Percentiles rank a stretch among this genome's conserved stretches.
Evolutionary conservation across 371 early-diverging fungal genomes (phyloP).

Genomic region (Saksenaea oblongispora): DNA sequence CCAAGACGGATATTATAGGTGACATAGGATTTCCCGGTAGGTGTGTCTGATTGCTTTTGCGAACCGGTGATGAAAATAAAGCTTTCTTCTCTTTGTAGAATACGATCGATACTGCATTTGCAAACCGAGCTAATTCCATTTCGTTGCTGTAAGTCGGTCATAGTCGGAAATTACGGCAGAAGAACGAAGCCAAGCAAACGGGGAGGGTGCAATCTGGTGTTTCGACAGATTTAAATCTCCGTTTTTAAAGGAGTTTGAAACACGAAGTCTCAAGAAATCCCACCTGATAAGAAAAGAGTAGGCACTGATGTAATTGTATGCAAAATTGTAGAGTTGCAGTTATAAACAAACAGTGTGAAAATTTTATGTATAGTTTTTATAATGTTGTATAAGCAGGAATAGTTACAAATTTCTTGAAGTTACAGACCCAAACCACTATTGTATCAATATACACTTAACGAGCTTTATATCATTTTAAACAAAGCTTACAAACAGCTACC

Average conservation of each 20-base stretch:
- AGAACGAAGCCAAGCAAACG: neutral
- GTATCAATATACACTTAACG: no score
- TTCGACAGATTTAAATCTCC: conserved; percentile 1
- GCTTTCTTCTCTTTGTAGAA: conserved; percentile 21
- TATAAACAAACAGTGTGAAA: no score
- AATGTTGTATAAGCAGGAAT: neutral
- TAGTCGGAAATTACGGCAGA: conserved; percentile 1
- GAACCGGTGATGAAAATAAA: conserved; percentile 40
- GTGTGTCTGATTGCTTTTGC: conserved; percentile 42
- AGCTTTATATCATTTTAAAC: no score
- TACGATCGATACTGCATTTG: conserved; percentile 30
- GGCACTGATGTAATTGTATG: no score
- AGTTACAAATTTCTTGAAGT: no score
- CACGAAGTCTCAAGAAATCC: no score
- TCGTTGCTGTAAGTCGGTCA: neutral
- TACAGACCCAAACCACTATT: no score
- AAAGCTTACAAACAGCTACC: no score
- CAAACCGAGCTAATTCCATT: conserved; percentile 10
- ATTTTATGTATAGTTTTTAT: neutral
- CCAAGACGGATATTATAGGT: conserved; percentile 56
- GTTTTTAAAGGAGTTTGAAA: neutral
- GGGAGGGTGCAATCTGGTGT: neutral
- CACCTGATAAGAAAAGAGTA: no score
- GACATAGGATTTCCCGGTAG: conserved; percentile 45
- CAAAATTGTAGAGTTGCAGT: no score